Conservation (phyloP, 2,329 filamentous ascomycete species). For the Fusarium pseudograminearum region DNA sequence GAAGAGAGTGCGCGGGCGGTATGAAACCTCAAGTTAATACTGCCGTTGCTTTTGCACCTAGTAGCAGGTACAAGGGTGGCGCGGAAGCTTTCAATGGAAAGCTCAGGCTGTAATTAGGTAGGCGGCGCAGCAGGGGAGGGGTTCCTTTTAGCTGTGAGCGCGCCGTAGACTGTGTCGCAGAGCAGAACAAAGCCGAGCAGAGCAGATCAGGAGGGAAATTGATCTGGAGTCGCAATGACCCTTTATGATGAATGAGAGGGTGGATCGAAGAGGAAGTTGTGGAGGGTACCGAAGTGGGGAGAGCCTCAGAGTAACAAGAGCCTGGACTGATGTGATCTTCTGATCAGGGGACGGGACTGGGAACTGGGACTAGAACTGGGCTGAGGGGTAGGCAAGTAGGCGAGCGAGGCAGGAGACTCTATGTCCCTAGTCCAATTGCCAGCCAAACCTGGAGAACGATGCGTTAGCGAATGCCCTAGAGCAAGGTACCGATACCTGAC, state of each 20-base stretch:
- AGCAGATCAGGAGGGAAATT: constrained; percentile 21
- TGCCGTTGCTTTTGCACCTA: constrained; percentile 37
- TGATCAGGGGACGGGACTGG: constrained; percentile 35
- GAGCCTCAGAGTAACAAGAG: constrained; percentile 31
- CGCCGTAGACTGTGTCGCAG: constrained; percentile 14
- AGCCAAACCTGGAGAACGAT: constrained; percentile 43
- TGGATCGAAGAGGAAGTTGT: constrained; percentile 34
- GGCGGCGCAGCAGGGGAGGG: constrained; percentile 41
- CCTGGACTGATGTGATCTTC: constrained; percentile 34
- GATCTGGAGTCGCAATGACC: constrained; percentile 29
- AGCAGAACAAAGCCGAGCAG: neutral
- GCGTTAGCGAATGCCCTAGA: constrained; percentile 43
- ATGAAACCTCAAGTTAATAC: constrained; percentile 41
- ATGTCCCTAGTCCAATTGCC: constrained; percentile 39
- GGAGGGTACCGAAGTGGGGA: constrained; percentile 39
- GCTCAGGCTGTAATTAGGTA: constrained; percentile 12
- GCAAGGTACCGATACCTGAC: constrained; percentile 43
- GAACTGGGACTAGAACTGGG: neutral
- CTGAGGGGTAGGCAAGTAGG: constrained; percentile 37
- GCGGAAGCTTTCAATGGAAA: constrained; percentile 38
- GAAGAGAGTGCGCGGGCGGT: constrained; percentile 39
- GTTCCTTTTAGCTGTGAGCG: constrained; percentile 30
- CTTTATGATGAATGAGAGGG: constrained; percentile 36
- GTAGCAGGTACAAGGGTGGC: constrained; percentile 29
- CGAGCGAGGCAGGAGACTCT: constrained; percentile 30